Evolutionary conservation across 495 filamentous ascomycete species (phyloP), one percentile per base, ranked within the genome.

Genomic region (Astrocystis sublimbata): DNA sequence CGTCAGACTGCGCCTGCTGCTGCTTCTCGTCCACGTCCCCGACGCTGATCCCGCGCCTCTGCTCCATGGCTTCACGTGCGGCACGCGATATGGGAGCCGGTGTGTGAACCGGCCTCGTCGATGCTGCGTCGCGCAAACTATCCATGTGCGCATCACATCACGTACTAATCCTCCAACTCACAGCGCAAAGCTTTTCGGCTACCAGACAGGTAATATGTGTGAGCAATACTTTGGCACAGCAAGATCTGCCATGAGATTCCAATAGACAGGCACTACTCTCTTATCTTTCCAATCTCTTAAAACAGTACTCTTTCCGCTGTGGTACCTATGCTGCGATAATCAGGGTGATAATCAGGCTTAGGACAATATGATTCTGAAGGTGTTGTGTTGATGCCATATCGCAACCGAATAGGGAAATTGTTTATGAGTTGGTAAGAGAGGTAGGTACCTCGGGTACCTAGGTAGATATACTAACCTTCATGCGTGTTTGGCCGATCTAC

Each of bases 91-190:
- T n/a, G n/a, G n/a, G n/a, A n/a, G n/a, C 19, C 45, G 19, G 43
- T 31, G 30, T 17, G 36, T 4, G n/a, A 9, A 21, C 56, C 31
- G 42, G 28, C 31, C 31, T 59, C 35, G 28, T 19, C 10, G 31
- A 50, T 38, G 17, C 12, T 12, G 17, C 4, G 21, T 33, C 43
- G 21, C 21, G 28, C 40, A 19, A 2, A 30, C 31, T 38, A 30
- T 38, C 56, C 56, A 59, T 59, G 38, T 56, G 45, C 5, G 15
- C 36, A 43, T 56, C 38, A 13, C 26, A 33, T 40, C 6, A 8
- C 6, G 1, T 56, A 1, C n/a, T 35, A 1, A 6, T 33, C 9
- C 21, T 35, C 26, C 35, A 52, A 15, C 12, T 6, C 33, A 36
- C 4, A 12, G 17, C 28, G n/a, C 19, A 26, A 51, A 51, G 30